phyloP scores from a whole-genome alignment of 1,284 basidiomycete genomes.

The Tetrapyrgos nigripes region DNA sequence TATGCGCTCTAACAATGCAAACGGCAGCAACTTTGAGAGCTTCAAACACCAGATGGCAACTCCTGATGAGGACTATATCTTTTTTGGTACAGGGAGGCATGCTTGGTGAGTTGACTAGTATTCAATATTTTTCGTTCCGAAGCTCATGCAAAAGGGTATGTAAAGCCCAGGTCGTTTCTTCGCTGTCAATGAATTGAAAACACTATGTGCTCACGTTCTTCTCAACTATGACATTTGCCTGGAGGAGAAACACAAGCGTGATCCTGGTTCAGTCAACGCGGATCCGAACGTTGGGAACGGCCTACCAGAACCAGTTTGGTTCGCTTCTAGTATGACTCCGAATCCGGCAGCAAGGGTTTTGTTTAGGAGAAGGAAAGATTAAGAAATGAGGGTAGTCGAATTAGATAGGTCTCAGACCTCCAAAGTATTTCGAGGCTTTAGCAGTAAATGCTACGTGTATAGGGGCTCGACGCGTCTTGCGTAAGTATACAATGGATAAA shows the following conservation, averaged over 20 bases:
- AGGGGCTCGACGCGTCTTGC: too few species aligned
- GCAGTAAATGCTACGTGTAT: too few species aligned
- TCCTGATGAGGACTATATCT: constrained; percentile 15
- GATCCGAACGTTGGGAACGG: constrained; percentile 32
- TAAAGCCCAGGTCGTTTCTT: constrained; percentile 51
- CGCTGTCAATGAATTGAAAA: constrained; percentile 48
- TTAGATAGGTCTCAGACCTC: too few species aligned
- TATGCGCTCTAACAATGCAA: constrained; percentile 12
- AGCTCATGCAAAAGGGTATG: too few species aligned
- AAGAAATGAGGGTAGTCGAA: too few species aligned
- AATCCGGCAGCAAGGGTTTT: constrained; percentile 16
- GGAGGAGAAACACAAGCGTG: too few species aligned
- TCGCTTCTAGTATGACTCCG: constrained; percentile 8
- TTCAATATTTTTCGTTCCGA: not conserved
- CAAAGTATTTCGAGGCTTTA: too few species aligned
- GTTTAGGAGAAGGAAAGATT: constrained; percentile 20
- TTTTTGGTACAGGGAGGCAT: constrained; percentile 35
- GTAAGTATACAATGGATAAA: too few species aligned
- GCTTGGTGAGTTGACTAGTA: constrained; percentile 13
- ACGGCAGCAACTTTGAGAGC: constrained; percentile 21
- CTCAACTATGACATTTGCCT: constrained; percentile 49
- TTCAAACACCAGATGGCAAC: constrained; percentile 19
- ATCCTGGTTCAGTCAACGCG: too few species aligned
- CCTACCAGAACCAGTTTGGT: constrained; percentile 21
- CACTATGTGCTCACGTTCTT: constrained; percentile 46